A percentile compares a stretch with the other conserved stretches of the same genome.
Conservation (phyloP, 2,329 filamentous ascomycete species). For the Phaeosphaeriaceae sp. region DNA sequence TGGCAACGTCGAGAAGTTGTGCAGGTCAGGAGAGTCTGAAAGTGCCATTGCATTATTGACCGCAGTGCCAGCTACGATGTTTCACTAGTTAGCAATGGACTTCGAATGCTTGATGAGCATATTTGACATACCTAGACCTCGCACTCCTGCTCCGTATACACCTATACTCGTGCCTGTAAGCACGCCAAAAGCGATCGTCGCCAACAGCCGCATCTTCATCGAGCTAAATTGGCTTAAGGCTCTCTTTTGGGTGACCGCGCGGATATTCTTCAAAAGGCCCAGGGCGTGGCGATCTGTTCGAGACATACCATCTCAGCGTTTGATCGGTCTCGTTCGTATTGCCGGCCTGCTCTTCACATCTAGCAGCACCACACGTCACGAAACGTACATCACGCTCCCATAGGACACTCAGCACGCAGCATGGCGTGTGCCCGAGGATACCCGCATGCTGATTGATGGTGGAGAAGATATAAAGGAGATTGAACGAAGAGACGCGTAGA, state of each 20-base stretch:
- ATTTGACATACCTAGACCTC: not conserved
- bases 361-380: not conserved
- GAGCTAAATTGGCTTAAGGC: not conserved
- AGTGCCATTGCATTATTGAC: not conserved
- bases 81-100: not conserved
- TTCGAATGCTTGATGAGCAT: not conserved
- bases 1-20: too few relatives aligned
- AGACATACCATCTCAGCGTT: not conserved
- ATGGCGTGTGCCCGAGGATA: not conserved
- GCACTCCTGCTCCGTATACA: not conserved
- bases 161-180: not conserved
- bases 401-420: not conserved
- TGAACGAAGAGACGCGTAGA: not conserved
- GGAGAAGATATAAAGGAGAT: not conserved
- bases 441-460: not conserved
- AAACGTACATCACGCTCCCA: not conserved
- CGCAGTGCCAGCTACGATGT: not conserved
- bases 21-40: not conserved
- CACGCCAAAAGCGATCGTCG: not conserved
- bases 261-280: too few relatives aligned
- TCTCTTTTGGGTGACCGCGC: too few relatives aligned
- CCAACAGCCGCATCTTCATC: not conserved
- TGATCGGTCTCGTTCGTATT: not conserved
- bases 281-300: not conserved
- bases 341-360: not conserved